Percentiles rank a stretch among this genome's conserved stretches.
Evolutionary conservation across 331 rosid species (phyloP).

Genomic region (Erythrophleum ivorense): DNA sequence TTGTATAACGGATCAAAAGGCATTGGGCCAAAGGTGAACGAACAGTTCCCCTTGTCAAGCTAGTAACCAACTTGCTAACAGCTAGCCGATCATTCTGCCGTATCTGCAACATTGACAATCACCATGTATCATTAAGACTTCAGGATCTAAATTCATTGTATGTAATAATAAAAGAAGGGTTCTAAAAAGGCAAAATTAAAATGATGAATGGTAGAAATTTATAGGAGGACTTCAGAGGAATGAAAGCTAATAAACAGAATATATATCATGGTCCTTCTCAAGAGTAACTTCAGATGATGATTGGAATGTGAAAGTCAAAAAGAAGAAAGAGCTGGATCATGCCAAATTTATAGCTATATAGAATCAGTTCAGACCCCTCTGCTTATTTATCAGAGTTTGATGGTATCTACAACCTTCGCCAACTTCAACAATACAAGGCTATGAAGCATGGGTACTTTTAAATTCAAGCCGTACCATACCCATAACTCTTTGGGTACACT

Average conservation of each 20-base stretch:
- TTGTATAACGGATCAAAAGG: constrained; percentile 93
- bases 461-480: too few species aligned
- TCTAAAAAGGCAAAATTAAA: constrained; percentile 19
- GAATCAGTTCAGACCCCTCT: constrained; percentile 9
- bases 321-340: background rate
- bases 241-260: constrained; percentile 18
- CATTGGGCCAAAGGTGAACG: constrained; percentile 99
- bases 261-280: constrained; percentile 16
- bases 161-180: constrained; percentile 19
- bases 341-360: constrained; percentile 6
- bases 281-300: constrained; percentile 26
- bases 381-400: constrained; percentile 12
- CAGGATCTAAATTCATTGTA: constrained; percentile 20
- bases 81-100: constrained; percentile 98
- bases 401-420: constrained; percentile 12
- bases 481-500: too few species aligned
- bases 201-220: background rate
- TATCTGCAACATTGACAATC: constrained; percentile 67
- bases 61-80: constrained; percentile 96
- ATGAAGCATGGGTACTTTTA: too few species aligned
- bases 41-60: constrained; percentile 87
- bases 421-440: background rate
- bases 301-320: background rate
- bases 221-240: constrained; percentile 18
- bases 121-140: constrained; percentile 40